A percentile compares a stretch with the other conserved stretches of the same genome.
These are phyloP conservation scores for Cladophialophora immunda DNA, from an alignment of 2,329 filamentous ascomycete genomes.

Conservation along the genomic window DNA sequence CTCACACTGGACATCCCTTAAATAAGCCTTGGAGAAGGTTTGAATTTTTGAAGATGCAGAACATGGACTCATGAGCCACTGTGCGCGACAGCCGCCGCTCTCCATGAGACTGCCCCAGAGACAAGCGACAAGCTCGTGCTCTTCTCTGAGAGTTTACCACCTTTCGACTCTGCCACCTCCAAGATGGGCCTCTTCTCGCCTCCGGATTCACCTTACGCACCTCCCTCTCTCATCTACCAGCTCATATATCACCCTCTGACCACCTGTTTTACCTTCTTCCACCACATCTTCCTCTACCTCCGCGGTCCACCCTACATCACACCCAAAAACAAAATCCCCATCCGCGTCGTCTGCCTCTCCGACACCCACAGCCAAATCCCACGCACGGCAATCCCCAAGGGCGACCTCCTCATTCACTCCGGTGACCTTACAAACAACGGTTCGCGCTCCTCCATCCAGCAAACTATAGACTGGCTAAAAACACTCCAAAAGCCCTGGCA, in stretches of 20 bases:
- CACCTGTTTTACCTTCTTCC: conserved; percentile 68
- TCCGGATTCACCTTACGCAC: conserved; percentile 55
- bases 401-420: conserved; percentile 88
- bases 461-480: conserved; percentile 83
- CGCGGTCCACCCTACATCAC: conserved; percentile 71
- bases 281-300: conserved; percentile 71
- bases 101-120: neutral
- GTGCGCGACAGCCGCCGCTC: neutral
- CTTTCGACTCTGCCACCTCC: neutral
- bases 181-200: conserved; percentile 32
- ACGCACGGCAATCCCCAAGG: conserved; percentile 61
- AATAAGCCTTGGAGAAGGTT: neutral
- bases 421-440: conserved; percentile 84
- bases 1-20: neutral
- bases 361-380: conserved; percentile 80
- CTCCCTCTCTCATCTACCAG: conserved; percentile 65
- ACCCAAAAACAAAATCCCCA: conserved; percentile 60
- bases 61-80: neutral
- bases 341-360: conserved; percentile 86
- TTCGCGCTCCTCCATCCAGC: conserved; percentile 76
- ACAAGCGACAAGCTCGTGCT: neutral
- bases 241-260: conserved; percentile 74
- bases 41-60: neutral
- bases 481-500: conserved; percentile 54
- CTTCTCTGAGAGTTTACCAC: neutral